These are phyloP conservation scores for Fragaria nilgerrensis DNA, from an alignment of 306 rosid species.

Conservation along the genomic window DNA sequence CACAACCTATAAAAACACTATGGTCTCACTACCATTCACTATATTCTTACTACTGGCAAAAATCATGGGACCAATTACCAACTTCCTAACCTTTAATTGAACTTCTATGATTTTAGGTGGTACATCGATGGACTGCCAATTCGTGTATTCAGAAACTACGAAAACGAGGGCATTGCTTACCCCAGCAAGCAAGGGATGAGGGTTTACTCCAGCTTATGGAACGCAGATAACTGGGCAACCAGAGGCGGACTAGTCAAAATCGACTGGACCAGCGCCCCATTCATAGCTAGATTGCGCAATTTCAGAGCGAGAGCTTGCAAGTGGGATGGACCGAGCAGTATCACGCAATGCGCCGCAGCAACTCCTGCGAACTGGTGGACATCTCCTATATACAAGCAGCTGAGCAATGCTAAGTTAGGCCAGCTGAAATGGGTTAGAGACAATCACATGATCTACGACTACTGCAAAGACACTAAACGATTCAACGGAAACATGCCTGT, in stretches of 20 bases:
- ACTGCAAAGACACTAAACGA: slow-evolving; percentile 61
- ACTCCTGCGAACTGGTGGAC: slow-evolving; percentile 70
- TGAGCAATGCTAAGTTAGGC: slow-evolving; percentile 37
- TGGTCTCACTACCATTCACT: background rate
- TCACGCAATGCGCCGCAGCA: slow-evolving; percentile 45
- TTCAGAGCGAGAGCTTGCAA: slow-evolving; percentile 78
- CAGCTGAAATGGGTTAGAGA: slow-evolving; percentile 55
- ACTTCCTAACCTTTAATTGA: background rate
- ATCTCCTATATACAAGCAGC: slow-evolving; percentile 39
- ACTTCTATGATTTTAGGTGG: slow-evolving; percentile 52
- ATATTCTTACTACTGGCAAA: background rate
- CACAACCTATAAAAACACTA: background rate
- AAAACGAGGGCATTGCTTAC: slow-evolving; percentile 50
- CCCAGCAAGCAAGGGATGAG: slow-evolving; percentile 83
- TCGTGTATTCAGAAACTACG: slow-evolving; percentile 70
- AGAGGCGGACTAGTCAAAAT: slow-evolving; percentile 70
- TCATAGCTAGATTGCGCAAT: slow-evolving; percentile 43
- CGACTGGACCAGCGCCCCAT: slow-evolving; percentile 70
- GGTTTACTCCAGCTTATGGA: slow-evolving; percentile 65
- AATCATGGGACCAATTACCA: slow-evolving; percentile 7
- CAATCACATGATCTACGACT: slow-evolving; percentile 68
- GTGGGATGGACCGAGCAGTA: slow-evolving; percentile 59
- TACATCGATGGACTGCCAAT: slow-evolving; percentile 68
- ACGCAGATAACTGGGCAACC: slow-evolving; percentile 84
- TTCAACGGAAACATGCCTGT: slow-evolving; percentile 57